Conservation (phyloP, 805 yeast species). For the Trichomonascus vanleenenianus region DNA sequence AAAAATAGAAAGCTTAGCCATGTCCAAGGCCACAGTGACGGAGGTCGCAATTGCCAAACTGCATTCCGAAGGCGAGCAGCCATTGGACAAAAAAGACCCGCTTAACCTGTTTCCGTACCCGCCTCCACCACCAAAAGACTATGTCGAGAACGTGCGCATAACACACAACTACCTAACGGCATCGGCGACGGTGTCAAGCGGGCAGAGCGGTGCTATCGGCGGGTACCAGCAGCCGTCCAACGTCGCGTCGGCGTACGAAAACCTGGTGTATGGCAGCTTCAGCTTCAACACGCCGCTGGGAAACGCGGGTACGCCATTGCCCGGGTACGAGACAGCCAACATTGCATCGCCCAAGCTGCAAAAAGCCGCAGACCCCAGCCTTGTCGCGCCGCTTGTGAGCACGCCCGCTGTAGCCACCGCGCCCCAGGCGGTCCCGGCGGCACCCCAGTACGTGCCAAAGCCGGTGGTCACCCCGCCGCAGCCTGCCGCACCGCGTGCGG, state of each 20-base stretch:
- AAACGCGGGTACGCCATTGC: not conserved
- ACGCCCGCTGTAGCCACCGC: conserved; percentile 1
- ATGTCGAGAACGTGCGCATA: conserved; percentile 1
- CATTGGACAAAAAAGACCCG: not conserved
- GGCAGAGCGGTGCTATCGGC: too few species aligned
- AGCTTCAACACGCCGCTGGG: not conserved
- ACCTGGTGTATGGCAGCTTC: not conserved
- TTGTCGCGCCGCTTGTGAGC: not conserved
- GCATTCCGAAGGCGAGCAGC: too few species aligned
- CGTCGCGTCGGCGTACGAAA: not conserved
- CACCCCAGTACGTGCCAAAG: not conserved
- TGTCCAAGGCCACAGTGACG: too few species aligned
- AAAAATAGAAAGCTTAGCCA: too few species aligned
- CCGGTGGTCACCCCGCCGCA: not conserved
- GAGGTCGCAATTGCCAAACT: too few species aligned
- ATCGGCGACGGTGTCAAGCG: too few species aligned
- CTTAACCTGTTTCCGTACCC: conserved; percentile 2
- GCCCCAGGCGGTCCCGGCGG: not conserved
- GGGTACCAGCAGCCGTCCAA: not conserved
- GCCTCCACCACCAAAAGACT: conserved; percentile 6
- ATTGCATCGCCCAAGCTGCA: not conserved
- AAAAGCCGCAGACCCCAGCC: too few species aligned
- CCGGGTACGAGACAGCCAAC: not conserved
- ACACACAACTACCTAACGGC: not conserved
- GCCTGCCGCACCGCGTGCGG: not conserved